These are phyloP conservation scores for Arthrobotrys entomopaga DNA, from an alignment of 2,329 filamentous ascomycete genomes.

Conservation along the genomic window DNA sequence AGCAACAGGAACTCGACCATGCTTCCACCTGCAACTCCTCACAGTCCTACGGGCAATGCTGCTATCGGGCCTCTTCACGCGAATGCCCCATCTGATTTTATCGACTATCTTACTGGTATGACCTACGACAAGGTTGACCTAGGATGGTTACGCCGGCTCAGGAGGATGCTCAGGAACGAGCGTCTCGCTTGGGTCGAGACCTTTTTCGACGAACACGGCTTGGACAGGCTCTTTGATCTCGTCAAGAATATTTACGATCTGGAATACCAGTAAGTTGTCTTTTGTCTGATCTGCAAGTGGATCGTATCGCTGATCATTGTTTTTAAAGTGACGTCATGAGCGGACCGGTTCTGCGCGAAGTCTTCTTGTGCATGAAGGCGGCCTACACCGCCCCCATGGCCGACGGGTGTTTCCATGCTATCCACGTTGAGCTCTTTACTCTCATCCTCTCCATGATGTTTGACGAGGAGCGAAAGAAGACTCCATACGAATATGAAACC, in stretches of 20 bases:
- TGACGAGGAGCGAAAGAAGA: constrained; percentile 91
- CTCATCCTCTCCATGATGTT: constrained; percentile 89
- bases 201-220: constrained; percentile 88
- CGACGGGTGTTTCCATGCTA: constrained; percentile 80
- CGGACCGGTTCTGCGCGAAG: constrained; percentile 89
- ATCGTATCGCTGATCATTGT: constrained; percentile 59
- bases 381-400: constrained; percentile 90
- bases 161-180: constrained; percentile 89
- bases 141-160: constrained; percentile 92
- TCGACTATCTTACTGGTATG: constrained; percentile 31
- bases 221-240: constrained; percentile 83
- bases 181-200: constrained; percentile 94
- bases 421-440: constrained; percentile 84
- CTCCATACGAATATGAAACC: constrained; percentile 94
- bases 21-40: background rate
- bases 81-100: constrained; percentile 32
- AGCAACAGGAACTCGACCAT: background rate
- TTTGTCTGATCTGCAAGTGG: background rate
- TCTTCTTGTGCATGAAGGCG: constrained; percentile 90
- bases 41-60: constrained; percentile 14
- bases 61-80: constrained; percentile 39
- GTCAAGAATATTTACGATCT: constrained; percentile 72
- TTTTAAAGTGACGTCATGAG: constrained; percentile 81
- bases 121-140: constrained; percentile 74
- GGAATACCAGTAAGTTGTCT: constrained; percentile 82